These are phyloP conservation scores for Benincasa hispida DNA, from an alignment of 306 rosid genomes.

Conservation along the genomic window DNA sequence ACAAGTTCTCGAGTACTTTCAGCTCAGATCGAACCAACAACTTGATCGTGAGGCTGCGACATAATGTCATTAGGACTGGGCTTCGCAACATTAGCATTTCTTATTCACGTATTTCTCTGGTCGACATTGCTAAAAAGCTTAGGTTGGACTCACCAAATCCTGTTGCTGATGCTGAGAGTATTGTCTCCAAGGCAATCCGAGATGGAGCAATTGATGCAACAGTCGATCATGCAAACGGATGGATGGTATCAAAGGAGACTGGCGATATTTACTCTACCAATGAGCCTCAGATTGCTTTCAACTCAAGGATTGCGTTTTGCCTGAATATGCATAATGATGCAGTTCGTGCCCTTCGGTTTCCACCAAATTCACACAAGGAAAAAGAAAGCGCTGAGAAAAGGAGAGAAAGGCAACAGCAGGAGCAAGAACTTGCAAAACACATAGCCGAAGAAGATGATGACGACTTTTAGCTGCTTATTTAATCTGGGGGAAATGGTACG, in stretches of 20 bases:
- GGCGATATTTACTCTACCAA: conserved; percentile 87
- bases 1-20: conserved; percentile 62
- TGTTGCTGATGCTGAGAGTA: conserved; percentile 73
- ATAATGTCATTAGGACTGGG: conserved; percentile 93
- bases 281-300: conserved; percentile 84
- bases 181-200: conserved; percentile 93
- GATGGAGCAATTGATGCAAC: conserved; percentile 63
- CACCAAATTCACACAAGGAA: conserved; percentile 41
- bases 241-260: conserved; percentile 94
- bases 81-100: conserved; percentile 94
- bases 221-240: conserved; percentile 68
- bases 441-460: conserved; percentile 47
- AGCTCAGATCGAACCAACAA: conserved; percentile 72
- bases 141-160: conserved; percentile 53
- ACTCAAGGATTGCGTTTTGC: conserved; percentile 90
- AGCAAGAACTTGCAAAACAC: conserved; percentile 45
- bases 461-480: conserved; percentile 19
- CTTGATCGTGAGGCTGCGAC: conserved; percentile 88
- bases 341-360: conserved; percentile 57
- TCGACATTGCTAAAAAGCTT: conserved; percentile 80
- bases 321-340: conserved; percentile 92
- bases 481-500: background rate
- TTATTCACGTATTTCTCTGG: conserved; percentile 83
- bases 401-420: conserved; percentile 46
- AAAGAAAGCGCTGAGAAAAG: conserved; percentile 49